Evolutionary conservation across 768 basidiomycete genomes (phyloP).

Genomic region (Pleurotus djamor): DNA sequence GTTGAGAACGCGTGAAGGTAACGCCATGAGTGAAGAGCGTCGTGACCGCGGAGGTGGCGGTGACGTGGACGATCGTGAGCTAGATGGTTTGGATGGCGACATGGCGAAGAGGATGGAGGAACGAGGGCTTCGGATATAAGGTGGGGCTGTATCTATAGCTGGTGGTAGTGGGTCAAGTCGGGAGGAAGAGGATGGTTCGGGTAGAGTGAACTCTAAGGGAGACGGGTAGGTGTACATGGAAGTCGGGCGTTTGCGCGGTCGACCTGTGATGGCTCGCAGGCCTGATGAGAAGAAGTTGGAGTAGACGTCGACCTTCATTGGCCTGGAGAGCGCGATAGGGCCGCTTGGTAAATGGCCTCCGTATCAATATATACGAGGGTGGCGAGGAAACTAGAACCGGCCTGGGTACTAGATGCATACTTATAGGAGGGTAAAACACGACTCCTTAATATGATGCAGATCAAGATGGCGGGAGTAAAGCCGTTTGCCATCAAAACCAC

Average conservation of each 20-base stretch:
- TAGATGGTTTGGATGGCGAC: background rate
- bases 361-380: background rate
- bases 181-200: background rate
- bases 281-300: conserved; percentile 9
- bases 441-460: background rate
- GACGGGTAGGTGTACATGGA: conserved; percentile 5
- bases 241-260: background rate
- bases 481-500: background rate
- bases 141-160: background rate
- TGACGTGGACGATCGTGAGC: background rate
- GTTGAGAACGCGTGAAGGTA: background rate
- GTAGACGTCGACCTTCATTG: conserved; percentile 4
- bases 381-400: background rate
- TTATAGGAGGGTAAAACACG: conserved; percentile 1
- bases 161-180: background rate
- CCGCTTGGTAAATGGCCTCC: background rate
- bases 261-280: conserved; percentile 1
- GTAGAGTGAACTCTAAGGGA: background rate
- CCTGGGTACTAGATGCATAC: background rate
- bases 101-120: conserved; percentile 1
- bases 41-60: background rate
- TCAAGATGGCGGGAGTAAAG: conserved; percentile 9
- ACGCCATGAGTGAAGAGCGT: conserved; percentile 1
- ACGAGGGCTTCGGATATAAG: conserved; percentile 3
- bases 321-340: background rate